Conservation (phyloP, 495 filamentous ascomycete genomes). For the Jackrogersella minutella region DNA sequence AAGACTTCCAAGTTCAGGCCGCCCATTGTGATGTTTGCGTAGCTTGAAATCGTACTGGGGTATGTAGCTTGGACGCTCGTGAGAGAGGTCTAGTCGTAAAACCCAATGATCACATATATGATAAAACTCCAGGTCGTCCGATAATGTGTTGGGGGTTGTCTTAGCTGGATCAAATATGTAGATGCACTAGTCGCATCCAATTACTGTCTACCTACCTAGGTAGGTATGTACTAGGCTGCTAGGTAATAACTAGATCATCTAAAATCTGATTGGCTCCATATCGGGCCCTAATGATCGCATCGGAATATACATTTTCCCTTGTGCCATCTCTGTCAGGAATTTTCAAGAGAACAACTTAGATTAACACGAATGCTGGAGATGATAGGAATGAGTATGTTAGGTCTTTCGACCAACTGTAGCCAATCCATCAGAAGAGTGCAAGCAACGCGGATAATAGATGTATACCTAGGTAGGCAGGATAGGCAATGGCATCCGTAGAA, state of each 20-base stretch:
- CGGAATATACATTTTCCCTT: constrained; percentile 25
- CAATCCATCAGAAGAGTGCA: too few species aligned
- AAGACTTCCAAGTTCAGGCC: constrained; percentile 95
- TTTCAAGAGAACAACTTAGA: too few species aligned
- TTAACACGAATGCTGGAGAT: too few species aligned
- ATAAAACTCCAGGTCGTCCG: neutral
- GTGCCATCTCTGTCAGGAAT: too few species aligned
- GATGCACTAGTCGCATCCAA: constrained; percentile 5
- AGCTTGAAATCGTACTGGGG: constrained; percentile 42
- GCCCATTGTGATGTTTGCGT: constrained; percentile 61
- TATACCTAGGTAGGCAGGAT: neutral
- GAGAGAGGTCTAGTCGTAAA: constrained; percentile 1
- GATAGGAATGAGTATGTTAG: too few species aligned
- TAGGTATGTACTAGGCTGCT: neutral
- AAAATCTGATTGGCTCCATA: neutral
- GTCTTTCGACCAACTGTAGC: too few species aligned
- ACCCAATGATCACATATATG: neutral
- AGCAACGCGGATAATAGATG: neutral
- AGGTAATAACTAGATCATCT: neutral
- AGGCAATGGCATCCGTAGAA: too few species aligned
- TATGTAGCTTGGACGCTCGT: neutral
- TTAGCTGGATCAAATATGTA: neutral
- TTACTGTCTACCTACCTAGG: neutral
- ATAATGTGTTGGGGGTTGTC: neutral
- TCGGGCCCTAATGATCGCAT: neutral